phyloP scores from a whole-genome alignment of 495 filamentous ascomycete species.

The Penicillium maclennaniae region DNA sequence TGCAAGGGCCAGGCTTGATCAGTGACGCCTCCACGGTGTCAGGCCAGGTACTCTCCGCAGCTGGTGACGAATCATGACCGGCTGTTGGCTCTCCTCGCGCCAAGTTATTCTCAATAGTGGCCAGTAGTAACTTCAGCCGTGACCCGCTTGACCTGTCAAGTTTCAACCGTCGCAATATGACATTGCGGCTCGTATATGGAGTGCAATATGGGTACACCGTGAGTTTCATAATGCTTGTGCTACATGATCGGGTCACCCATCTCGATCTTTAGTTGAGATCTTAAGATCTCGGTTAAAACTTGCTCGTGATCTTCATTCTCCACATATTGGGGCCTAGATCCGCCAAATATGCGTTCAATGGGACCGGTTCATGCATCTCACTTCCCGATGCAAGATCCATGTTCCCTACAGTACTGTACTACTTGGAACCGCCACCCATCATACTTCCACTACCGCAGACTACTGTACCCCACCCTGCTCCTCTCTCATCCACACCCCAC shows the following conservation, averaged over 20 bases:
- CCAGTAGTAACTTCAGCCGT: conserved; percentile 12
- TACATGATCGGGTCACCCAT: not conserved
- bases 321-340: conserved; percentile 7
- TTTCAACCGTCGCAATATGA: conserved; percentile 14
- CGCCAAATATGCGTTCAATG: conserved; percentile 11
- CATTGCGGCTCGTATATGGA: conserved; percentile 4
- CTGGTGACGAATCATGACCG: conserved; percentile 9
- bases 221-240: not conserved
- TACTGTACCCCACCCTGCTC: conserved; percentile 6
- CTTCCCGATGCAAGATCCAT: conserved; percentile 13
- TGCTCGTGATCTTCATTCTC: conserved; percentile 4
- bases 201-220: not conserved
- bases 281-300: not conserved
- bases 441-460: conserved; percentile 13
- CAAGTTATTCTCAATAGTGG: conserved; percentile 22
- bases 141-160: conserved; percentile 26
- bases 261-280: not conserved
- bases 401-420: not conserved
- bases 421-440: conserved; percentile 7
- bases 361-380: conserved; percentile 23
- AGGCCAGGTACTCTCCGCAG: not conserved
- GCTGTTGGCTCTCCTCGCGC: conserved; percentile 5
- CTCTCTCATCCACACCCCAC: not conserved
- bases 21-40: not conserved
- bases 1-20: conserved; percentile 6